phyloP scores from a whole-genome alignment of 495 filamentous ascomycete species.

The Acidomyces sp. region DNA sequence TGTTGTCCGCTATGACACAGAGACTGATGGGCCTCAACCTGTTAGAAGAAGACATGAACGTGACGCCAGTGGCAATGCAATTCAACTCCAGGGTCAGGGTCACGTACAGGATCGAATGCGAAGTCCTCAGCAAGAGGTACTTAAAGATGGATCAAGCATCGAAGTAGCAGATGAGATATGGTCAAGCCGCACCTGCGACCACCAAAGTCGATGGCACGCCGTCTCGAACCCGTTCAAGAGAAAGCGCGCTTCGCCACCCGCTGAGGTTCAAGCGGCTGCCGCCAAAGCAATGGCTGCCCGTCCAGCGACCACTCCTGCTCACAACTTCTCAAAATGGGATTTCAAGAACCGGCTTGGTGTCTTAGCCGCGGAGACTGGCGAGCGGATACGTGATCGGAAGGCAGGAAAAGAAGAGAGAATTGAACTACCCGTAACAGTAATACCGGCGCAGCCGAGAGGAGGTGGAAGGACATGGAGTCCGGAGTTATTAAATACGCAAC shows the following conservation, averaged over 20 bases:
- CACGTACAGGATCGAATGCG: neutral
- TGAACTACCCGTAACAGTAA: constrained; percentile 49
- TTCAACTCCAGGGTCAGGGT: too few relatives aligned
- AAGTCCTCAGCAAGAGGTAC: constrained; percentile 4
- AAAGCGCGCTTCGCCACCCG: constrained; percentile 39
- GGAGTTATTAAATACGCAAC: neutral
- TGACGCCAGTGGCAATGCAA: constrained; percentile 8
- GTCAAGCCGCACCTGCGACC: constrained; percentile 4
- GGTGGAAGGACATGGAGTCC: constrained; percentile 29
- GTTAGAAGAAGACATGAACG: constrained; percentile 8
- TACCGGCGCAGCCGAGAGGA: constrained; percentile 50
- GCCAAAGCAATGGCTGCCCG: neutral
- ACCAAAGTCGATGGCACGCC: constrained; percentile 31
- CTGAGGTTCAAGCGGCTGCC: constrained; percentile 35
- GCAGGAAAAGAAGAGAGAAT: constrained; percentile 21
- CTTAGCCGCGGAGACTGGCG: constrained; percentile 28
- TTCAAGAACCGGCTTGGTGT: constrained; percentile 27
- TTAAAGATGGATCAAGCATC: constrained; percentile 7
- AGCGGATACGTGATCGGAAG: constrained; percentile 23
- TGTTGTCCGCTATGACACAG: constrained; percentile 67
- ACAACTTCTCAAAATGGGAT: constrained; percentile 25
- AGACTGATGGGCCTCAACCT: constrained; percentile 28
- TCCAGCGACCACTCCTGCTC: constrained; percentile 18
- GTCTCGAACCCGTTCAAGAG: constrained; percentile 42
- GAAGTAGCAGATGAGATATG: constrained; percentile 13